Conservation (phyloP, 2,329 filamentous ascomycete genomes). For the Diplodia sapinea region DNA sequence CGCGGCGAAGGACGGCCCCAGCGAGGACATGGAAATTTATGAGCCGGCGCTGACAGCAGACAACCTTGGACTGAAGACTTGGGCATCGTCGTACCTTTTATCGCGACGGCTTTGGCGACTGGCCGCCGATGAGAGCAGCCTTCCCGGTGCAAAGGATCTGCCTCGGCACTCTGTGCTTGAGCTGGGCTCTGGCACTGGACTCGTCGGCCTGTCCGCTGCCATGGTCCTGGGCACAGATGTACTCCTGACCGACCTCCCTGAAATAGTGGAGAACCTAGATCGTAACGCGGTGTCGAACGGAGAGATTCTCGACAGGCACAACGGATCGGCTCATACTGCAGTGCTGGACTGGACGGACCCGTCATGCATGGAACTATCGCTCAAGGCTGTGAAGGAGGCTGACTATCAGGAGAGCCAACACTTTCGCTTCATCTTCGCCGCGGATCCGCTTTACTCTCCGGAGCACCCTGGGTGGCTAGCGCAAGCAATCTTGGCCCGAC, state of each 20-base stretch:
- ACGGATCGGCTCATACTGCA: constrained; percentile 66
- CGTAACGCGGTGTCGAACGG: constrained; percentile 73
- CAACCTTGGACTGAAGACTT: constrained; percentile 90
- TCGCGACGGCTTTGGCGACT: constrained; percentile 68
- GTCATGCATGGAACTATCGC: constrained; percentile 31
- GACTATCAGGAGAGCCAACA: constrained; percentile 12
- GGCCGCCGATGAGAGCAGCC: constrained; percentile 31
- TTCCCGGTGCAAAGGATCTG: constrained; percentile 18
- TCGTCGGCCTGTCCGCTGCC: constrained; percentile 87
- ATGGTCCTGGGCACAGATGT: constrained; percentile 71
- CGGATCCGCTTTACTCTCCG: constrained; percentile 86
- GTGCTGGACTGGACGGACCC: constrained; percentile 76
- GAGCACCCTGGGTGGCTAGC: constrained; percentile 78
- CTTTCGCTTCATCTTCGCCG: constrained; percentile 72
- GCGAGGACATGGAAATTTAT: constrained; percentile 72
- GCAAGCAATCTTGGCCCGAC: constrained; percentile 70
- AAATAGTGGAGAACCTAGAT: constrained; percentile 82
- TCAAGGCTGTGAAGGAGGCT: constrained; percentile 14
- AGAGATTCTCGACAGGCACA: constrained; percentile 58
- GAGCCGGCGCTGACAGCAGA: constrained; percentile 90
- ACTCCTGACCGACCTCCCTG: constrained; percentile 79
- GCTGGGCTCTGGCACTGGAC: constrained; percentile 85
- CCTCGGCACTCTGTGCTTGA: constrained; percentile 63
- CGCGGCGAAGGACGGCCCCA: constrained; percentile 38
- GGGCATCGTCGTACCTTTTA: constrained; percentile 88